Evolutionary conservation across 2,329 filamentous ascomycete species (phyloP).

Genomic region (Pseudogymnoascus sp.): DNA sequence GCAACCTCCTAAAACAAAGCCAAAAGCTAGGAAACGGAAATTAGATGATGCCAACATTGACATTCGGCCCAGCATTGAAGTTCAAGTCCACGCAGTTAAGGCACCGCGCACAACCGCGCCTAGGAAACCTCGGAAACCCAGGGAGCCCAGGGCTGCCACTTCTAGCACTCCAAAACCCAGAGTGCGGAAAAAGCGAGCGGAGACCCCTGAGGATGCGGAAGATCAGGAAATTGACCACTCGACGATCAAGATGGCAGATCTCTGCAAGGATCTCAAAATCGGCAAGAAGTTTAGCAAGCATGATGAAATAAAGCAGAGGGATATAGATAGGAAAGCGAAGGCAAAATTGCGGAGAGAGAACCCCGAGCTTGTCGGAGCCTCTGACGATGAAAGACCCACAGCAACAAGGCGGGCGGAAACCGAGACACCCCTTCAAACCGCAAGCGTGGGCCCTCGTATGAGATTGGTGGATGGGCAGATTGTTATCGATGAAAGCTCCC

Average conservation of each 20-base stretch:
- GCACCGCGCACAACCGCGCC: not conserved
- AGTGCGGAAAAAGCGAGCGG: conserved; percentile 19
- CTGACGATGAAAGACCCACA: not conserved
- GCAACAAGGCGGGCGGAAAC: not conserved
- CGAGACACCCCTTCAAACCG: conserved; percentile 13
- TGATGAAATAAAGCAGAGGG: conserved; percentile 61
- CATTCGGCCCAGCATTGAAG: conserved; percentile 10
- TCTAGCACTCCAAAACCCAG: conserved; percentile 16
- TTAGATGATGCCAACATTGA: conserved; percentile 5
- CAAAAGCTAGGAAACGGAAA: not conserved
- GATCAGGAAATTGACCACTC: conserved; percentile 54
- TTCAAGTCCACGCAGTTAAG: conserved; percentile 1
- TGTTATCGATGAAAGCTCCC: conserved; percentile 59
- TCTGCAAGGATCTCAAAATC: conserved; percentile 60
- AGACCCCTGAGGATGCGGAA: conserved; percentile 57
- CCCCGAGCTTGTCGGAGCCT: conserved; percentile 16
- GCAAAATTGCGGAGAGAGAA: conserved; percentile 23
- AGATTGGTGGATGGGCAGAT: conserved; percentile 65
- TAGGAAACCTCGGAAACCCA: conserved; percentile 7
- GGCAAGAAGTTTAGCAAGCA: conserved; percentile 70
- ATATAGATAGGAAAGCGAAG: conserved; percentile 37
- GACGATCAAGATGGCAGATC: conserved; percentile 61
- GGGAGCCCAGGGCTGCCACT: conserved; percentile 10
- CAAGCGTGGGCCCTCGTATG: conserved; percentile 37
- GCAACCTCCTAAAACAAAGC: not conserved